Evolutionary conservation across 2,329 filamentous ascomycete species (phyloP), one percentile per base, ranked within the genome.

Genomic region (Aciculosporium take): DNA sequence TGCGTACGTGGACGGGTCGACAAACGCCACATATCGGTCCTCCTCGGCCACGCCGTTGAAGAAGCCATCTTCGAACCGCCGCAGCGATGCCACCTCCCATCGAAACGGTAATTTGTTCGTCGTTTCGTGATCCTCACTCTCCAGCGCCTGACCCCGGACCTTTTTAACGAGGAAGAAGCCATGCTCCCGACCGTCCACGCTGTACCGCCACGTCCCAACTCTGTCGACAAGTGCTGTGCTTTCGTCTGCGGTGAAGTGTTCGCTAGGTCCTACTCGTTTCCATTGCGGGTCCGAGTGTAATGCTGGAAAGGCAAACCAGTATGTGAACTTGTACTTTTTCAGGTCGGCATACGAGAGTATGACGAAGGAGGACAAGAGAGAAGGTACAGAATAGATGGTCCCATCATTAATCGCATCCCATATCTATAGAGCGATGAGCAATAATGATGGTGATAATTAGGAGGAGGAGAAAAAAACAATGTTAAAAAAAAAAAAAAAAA

Each of bases 331-430:
- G 65, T 96, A 96, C 57, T 93, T 95, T 61, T 98, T 98, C 27
- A 98, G 72, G 56, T 98, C 89, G 47, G 91, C 89, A 58, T 85
- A 98, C 13, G 86, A 94, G 35, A 96, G 76, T 44, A 93, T 78
- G 21, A 84, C 74, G 59, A 95, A 96, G 6, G 85, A 91, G 4
- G 86, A 79, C 15, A 98, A 76, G 2, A 96, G 72, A 4, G 89
- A 95, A 2, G 91, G 91, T 39, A 89, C 84, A 8, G 87, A 91
- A 63, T 94, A 96, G 51, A 98, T 94, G 31, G 85, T 93, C 44
- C 88, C 89, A 62, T 98, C 91, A 50, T 87, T 81, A 55, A 98
- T 95, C 21, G 91, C 89, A 60, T 96, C 87, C 89, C 89, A 96
- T 46, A 98, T 87, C 82, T 93, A 56, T n/a, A n/a, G n/a, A n/a